Evolutionary conservation across 2,329 filamentous ascomycete genomes (phyloP), one percentile per base, ranked within the genome.

Genomic region (Gaeumannomyces sp.): DNA sequence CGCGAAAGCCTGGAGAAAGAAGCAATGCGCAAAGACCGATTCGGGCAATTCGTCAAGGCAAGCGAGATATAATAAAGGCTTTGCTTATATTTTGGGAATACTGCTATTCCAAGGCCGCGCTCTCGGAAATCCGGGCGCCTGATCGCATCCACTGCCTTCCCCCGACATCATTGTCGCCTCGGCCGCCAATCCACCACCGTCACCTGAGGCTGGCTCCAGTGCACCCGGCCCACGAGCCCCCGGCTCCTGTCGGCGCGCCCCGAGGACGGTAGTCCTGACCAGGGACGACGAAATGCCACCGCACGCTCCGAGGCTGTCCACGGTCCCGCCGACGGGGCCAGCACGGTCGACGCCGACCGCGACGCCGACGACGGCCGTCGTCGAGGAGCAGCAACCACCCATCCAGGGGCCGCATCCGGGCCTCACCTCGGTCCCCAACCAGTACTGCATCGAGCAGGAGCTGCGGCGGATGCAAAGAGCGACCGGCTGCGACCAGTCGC

Each of bases 361-460:
- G n/a, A 53, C 45, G 45, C 60, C 64, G 13, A 60, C 57, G 38
- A 56, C 64, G 8, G 59, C 65, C 4, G 53, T 33, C 29, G 64
- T 65, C 8, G 63, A 66, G 19, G 63, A 60, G 29, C 58, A 25
- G 33, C 66, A 67, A 28, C 67, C 68, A 10, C 66, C 67, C 1
- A 65, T 68, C 25, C 61, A 65, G 29, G 70, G 70, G 0, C 69
- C 70, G 8, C 62, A 65, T 57, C 80, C 81, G 2, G 82, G 82
- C 67, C 76, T 77, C 69, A 80, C 83, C 62, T 79, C 78, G 57
- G 79, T 81, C 57, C 79, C 81, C 28, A 79, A 83, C 62, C 91
- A 92, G 65, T 98, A 94, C 78, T 85, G 92, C 67, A 89, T 92
- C 69, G 92, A 97, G 74, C 88, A 92, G 71, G 87, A 87, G 70